A percentile compares a stretch with the other conserved stretches of the same genome.
Conservation (phyloP, 371 early-diverging fungal species). For the Rhizopus microsporus region DNA sequence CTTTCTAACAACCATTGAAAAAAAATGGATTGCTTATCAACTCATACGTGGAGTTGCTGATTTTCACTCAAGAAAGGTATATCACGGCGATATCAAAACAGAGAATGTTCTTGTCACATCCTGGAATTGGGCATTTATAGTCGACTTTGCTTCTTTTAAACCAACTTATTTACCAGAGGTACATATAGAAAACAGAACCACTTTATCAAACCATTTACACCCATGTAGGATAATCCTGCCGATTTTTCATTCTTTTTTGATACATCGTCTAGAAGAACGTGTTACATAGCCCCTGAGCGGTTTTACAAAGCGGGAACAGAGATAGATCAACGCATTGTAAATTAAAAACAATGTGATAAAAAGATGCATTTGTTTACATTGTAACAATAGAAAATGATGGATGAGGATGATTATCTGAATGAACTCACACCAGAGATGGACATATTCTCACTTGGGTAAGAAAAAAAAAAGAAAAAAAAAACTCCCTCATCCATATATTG, state of each 20-base stretch:
- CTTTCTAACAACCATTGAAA: constrained; percentile 82
- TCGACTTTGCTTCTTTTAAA: constrained; percentile 90
- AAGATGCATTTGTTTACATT: not conserved
- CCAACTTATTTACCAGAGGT: constrained; percentile 91
- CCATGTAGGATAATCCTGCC: constrained; percentile 84
- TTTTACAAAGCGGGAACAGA: constrained; percentile 78
- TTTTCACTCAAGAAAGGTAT: constrained; percentile 64
- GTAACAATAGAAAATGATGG: constrained; percentile 30
- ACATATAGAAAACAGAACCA: constrained; percentile 2
- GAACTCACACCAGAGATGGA: constrained; percentile 87
- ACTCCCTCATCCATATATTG: not conserved
- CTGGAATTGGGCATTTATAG: constrained; percentile 92
- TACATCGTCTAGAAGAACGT: constrained; percentile 80
- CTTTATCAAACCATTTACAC: not conserved
- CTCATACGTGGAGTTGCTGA: constrained; percentile 77
- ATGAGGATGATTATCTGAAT: constrained; percentile 36
- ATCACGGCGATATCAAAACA: constrained; percentile 33
- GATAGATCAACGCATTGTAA: constrained; percentile 60
- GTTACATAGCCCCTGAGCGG: constrained; percentile 96
- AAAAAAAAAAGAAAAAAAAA: not conserved
- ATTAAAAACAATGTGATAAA: not conserved
- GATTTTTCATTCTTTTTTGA: constrained; percentile 96
- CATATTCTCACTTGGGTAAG: constrained; percentile 88
- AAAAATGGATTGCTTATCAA: constrained; percentile 94
- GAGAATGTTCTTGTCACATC: constrained; percentile 76